Evolutionary conservation across 441 rosid genomes (phyloP).

Genomic region (Gossypium aridum): DNA sequence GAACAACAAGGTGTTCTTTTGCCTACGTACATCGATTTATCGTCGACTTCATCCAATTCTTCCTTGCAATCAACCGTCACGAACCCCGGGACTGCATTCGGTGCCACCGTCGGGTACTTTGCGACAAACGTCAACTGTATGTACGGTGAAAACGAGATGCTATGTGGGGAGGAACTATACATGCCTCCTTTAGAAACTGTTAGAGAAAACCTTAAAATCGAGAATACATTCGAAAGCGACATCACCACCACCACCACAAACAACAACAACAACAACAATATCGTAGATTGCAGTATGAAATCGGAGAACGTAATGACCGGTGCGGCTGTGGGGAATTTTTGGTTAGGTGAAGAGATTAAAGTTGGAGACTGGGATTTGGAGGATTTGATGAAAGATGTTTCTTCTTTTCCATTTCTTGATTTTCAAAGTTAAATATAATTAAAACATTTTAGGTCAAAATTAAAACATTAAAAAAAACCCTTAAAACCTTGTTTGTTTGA

Average conservation of each 20-base stretch:
- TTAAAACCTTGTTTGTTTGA: not conserved
- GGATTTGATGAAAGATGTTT: slow-evolving; percentile 70
- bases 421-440: slow-evolving; percentile 30
- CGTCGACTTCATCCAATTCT: not conserved
- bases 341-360: slow-evolving; percentile 50
- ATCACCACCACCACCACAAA: not conserved
- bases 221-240: slow-evolving; percentile 7
- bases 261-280: not conserved
- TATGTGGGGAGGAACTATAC: not conserved
- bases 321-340: slow-evolving; percentile 27
- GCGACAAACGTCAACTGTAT: not conserved
- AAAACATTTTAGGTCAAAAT: not conserved
- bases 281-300: slow-evolving; percentile 11
- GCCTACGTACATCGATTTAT: not conserved
- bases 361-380: slow-evolving; percentile 76
- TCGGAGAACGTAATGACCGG: slow-evolving; percentile 17
- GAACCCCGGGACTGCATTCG: not conserved
- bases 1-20: not conserved
- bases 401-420: slow-evolving; percentile 55
- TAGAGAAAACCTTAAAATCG: not conserved
- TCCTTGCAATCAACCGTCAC: not conserved
- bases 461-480: not conserved
- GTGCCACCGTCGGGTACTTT: not conserved
- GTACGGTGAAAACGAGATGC: not conserved
- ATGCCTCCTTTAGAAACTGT: not conserved